Evolutionary conservation across 441 rosid species (phyloP).

Genomic region (Raphanus hybrid): DNA sequence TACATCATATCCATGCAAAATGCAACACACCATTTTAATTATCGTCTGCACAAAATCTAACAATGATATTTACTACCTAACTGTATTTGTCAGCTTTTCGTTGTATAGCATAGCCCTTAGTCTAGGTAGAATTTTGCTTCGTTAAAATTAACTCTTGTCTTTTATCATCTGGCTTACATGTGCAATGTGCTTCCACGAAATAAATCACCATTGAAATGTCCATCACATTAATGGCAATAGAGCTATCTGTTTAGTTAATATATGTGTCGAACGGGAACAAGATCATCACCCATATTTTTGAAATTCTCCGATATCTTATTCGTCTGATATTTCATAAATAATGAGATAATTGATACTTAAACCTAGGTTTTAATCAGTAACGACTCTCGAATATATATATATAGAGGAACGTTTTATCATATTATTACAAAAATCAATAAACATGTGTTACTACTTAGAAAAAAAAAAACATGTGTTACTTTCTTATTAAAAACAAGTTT

Average conservation of each 20-base stretch:
- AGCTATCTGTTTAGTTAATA: neutral
- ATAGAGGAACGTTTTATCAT: neutral
- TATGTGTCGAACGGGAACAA: neutral
- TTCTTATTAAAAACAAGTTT: neutral
- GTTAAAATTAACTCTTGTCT: constrained; percentile 1
- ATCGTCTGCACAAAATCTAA: constrained; percentile 31
- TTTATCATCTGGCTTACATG: constrained; percentile 17
- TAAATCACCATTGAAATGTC: constrained; percentile 2
- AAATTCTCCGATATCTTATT: too few relatives aligned
- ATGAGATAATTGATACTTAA: neutral
- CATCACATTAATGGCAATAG: constrained; percentile 3
- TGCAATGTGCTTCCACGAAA: constrained; percentile 30
- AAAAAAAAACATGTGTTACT: too few relatives aligned
- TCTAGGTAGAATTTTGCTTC: constrained; percentile 32
- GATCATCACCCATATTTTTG: neutral
- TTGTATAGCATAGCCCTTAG: constrained; percentile 14
- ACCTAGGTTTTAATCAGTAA: neutral
- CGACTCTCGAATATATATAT: neutral
- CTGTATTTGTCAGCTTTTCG: constrained; percentile 41
- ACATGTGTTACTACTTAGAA: neutral
- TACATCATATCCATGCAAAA: constrained; percentile 16
- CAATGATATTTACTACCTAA: constrained; percentile 32
- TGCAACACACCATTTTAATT: constrained; percentile 14
- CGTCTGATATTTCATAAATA: too few relatives aligned
- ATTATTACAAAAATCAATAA: neutral